Evolutionary conservation across 371 early-diverging fungal genomes (phyloP).

Genomic region (Mucor velutinosus): DNA sequence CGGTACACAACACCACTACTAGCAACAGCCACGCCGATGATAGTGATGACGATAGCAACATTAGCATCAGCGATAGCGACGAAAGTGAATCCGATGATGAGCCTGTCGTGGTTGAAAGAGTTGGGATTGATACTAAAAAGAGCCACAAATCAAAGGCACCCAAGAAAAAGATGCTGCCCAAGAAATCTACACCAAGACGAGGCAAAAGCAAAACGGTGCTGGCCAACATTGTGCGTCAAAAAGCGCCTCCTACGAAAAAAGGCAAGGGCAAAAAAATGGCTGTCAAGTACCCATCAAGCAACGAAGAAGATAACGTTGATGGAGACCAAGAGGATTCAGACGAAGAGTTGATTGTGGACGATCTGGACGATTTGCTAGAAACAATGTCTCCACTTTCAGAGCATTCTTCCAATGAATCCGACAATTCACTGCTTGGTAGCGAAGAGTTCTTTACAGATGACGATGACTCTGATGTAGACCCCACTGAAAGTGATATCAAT

Average conservation of each 20-base stretch:
- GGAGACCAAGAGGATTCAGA: conserved; percentile 8
- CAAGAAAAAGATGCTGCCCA: conserved; percentile 11
- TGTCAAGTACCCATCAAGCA: background rate
- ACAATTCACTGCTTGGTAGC: background rate
- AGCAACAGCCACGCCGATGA: background rate
- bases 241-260: background rate
- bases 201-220: conserved; percentile 21
- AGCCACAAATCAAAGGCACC: background rate
- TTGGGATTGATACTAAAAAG: conserved; percentile 9
- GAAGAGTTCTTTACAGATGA: conserved; percentile 28
- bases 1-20: background rate
- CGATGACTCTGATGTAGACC: background rate
- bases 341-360: conserved; percentile 31
- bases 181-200: conserved; percentile 8
- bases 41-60: background rate
- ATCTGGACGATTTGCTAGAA: conserved; percentile 33
- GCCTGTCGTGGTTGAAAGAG: conserved; percentile 7
- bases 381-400: conserved; percentile 35
- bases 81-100: background rate
- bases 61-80: background rate
- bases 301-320: background rate
- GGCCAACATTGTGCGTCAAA: conserved; percentile 13
- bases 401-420: conserved; percentile 11
- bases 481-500: background rate
- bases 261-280: background rate